Evolutionary conservation across 2,329 filamentous ascomycete genomes (phyloP).

Genomic region (Penicillium sp.): DNA sequence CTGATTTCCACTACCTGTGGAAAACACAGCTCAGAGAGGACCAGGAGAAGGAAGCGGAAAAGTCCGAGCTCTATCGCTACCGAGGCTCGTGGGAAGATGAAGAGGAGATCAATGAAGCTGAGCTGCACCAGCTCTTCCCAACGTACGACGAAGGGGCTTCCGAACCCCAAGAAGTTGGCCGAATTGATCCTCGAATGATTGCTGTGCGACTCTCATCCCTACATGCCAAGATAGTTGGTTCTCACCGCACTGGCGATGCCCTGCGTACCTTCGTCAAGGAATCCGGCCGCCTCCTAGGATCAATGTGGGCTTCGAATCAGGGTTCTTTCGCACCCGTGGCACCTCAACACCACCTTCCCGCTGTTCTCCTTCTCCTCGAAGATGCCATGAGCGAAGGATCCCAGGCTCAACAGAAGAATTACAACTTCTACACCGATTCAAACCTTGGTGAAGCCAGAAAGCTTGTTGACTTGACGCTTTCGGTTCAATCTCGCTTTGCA

Average conservation of each 20-base stretch:
- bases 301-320: constrained; percentile 32
- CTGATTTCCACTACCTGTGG: constrained; percentile 78
- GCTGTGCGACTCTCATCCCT: constrained; percentile 64
- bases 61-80: constrained; percentile 80
- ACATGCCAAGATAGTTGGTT: constrained; percentile 54
- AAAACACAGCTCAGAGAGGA: constrained; percentile 74
- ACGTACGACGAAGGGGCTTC: constrained; percentile 63
- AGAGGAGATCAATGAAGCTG: constrained; percentile 71
- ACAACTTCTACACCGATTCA: constrained; percentile 87
- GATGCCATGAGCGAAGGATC: constrained; percentile 58
- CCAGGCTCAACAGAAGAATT: constrained; percentile 51
- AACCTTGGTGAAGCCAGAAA: constrained; percentile 76
- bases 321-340: constrained; percentile 27
- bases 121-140: constrained; percentile 81
- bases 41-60: constrained; percentile 71
- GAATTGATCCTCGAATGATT: constrained; percentile 54
- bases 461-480: constrained; percentile 68
- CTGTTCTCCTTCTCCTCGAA: constrained; percentile 66
- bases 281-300: constrained; percentile 38
- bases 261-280: constrained; percentile 40
- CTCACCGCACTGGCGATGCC: constrained; percentile 30
- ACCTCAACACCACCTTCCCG: constrained; percentile 63
- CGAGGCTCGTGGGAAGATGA: constrained; percentile 75
- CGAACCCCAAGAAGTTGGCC: constrained; percentile 29
- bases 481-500: constrained; percentile 71